A percentile compares a stretch with the other conserved stretches of the same genome.
These are phyloP conservation scores for Fusarium brevicatenulatum DNA, from an alignment of 2,329 filamentous ascomycete species.

Conservation along the genomic window DNA sequence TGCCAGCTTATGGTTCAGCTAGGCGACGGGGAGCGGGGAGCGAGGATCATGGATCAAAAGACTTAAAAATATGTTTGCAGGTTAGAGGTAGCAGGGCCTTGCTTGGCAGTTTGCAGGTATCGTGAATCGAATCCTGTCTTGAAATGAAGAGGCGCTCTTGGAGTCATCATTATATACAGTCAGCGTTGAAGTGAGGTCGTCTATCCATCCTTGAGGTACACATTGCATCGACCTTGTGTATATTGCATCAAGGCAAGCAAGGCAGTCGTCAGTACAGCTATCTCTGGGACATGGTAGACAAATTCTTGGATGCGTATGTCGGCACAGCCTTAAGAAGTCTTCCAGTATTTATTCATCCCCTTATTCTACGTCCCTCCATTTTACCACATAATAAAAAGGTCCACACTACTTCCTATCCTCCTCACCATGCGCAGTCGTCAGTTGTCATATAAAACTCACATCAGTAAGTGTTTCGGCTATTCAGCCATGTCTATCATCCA, in stretches of 20 bases:
- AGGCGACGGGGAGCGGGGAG: background rate
- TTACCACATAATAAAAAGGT: background rate
- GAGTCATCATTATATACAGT: background rate
- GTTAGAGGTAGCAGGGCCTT: background rate
- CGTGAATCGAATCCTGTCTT: slow-evolving; percentile 28
- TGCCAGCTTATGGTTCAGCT: slow-evolving; percentile 5
- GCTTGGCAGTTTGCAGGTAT: slow-evolving; percentile 3
- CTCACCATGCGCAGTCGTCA: slow-evolving; percentile 11
- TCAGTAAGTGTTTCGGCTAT: slow-evolving; percentile 17
- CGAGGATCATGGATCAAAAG: background rate
- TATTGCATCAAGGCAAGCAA: background rate
- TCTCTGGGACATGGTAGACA: background rate
- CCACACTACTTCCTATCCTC: background rate
- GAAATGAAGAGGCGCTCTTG: background rate
- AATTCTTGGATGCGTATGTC: background rate
- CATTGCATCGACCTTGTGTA: background rate
- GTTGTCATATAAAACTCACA: slow-evolving; percentile 28
- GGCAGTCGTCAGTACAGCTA: background rate
- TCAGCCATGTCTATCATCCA: slow-evolving; percentile 41
- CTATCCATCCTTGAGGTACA: background rate
- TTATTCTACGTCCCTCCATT: background rate
- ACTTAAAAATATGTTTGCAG: slow-evolving; percentile 2
- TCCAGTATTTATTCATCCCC: background rate
- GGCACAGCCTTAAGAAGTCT: background rate
- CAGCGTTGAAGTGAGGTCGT: background rate